phyloP scores from a whole-genome alignment of 768 basidiomycete genomes.

The Pulveroboletus ravenelii region DNA sequence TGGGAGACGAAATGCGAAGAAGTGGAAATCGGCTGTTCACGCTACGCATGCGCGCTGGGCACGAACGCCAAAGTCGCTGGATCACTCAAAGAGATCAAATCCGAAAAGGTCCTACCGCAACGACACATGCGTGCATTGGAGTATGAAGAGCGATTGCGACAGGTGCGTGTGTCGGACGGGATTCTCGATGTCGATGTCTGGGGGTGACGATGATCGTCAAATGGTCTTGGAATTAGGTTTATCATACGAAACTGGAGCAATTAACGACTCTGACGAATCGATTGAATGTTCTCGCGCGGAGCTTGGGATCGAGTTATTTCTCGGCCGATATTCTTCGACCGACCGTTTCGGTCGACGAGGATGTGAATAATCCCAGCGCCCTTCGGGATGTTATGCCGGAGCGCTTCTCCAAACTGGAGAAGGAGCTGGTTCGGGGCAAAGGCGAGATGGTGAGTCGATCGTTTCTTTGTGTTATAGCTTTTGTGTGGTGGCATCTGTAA shows the following conservation, averaged over 20 bases:
- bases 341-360: constrained; percentile 39
- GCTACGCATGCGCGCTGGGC: constrained; percentile 67
- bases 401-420: constrained; percentile 74
- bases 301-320: constrained; percentile 58
- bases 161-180: constrained; percentile 48
- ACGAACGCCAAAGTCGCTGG: constrained; percentile 65
- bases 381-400: constrained; percentile 76
- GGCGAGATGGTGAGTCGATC: constrained; percentile 69
- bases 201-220: neutral
- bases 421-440: constrained; percentile 80
- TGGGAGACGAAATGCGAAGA: constrained; percentile 61
- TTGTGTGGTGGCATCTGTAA: neutral
- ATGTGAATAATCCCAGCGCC: constrained; percentile 32
- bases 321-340: constrained; percentile 51
- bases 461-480: neutral
- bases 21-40: constrained; percentile 60
- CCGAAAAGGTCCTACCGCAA: constrained; percentile 67
- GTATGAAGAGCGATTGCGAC: constrained; percentile 74
- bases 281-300: constrained; percentile 52
- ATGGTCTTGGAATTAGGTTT: constrained; percentile 40
- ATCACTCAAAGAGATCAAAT: constrained; percentile 59
- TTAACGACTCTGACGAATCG: constrained; percentile 66
- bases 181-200: neutral
- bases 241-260: constrained; percentile 76
- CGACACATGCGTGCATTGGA: constrained; percentile 64